Percentiles rank a stretch among this genome's conserved stretches.
These are phyloP conservation scores for Aspergillus pseudoviridinutans DNA, from an alignment of 2,329 filamentous ascomycete species.

Conservation along the genomic window DNA sequence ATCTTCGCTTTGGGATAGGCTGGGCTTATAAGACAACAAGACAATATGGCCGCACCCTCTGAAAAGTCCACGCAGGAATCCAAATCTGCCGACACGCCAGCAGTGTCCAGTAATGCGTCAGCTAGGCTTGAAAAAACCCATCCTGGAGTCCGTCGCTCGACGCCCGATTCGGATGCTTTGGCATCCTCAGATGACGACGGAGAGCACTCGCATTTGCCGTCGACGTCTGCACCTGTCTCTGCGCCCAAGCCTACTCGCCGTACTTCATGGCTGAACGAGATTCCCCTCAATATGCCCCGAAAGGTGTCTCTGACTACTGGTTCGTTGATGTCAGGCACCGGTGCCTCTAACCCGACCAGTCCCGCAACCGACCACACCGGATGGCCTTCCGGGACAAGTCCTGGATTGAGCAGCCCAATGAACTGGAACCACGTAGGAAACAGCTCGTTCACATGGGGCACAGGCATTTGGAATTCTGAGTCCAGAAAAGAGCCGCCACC, in stretches of 20 bases:
- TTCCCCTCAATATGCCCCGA: slow-evolving; percentile 62
- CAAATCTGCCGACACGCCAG: slow-evolving; percentile 41
- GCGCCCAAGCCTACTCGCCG: slow-evolving; percentile 63
- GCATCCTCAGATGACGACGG: slow-evolving; percentile 92
- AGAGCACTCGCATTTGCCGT: slow-evolving; percentile 59
- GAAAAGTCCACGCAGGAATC: slow-evolving; percentile 23
- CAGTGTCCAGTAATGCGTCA: slow-evolving; percentile 57
- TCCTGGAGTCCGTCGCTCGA: slow-evolving; percentile 67
- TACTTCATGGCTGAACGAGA: slow-evolving; percentile 84
- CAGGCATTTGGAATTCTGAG: slow-evolving; percentile 77
- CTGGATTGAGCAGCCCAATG: slow-evolving; percentile 36
- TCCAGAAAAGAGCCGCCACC: slow-evolving; percentile 69
- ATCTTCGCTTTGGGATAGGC: slow-evolving; percentile 18
- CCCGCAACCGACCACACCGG: slow-evolving; percentile 62
- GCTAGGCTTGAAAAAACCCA: slow-evolving; percentile 71
- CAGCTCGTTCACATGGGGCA: slow-evolving; percentile 64
- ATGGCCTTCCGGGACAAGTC: slow-evolving; percentile 39
- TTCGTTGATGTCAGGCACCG: slow-evolving; percentile 72
- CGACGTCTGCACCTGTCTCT: slow-evolving; percentile 48
- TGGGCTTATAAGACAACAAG: slow-evolving; percentile 27
- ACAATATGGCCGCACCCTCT: slow-evolving; percentile 40
- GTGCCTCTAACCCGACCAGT: slow-evolving; percentile 74
- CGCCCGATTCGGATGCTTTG: slow-evolving; percentile 88
- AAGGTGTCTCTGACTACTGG: slow-evolving; percentile 70
- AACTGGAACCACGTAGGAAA: slow-evolving; percentile 45